Percentiles rank a stretch among this genome's conserved stretches.
These are phyloP conservation scores for Akanthomyces lecanii DNA, from an alignment of 2,329 filamentous ascomycete genomes.

Conservation along the genomic window DNA sequence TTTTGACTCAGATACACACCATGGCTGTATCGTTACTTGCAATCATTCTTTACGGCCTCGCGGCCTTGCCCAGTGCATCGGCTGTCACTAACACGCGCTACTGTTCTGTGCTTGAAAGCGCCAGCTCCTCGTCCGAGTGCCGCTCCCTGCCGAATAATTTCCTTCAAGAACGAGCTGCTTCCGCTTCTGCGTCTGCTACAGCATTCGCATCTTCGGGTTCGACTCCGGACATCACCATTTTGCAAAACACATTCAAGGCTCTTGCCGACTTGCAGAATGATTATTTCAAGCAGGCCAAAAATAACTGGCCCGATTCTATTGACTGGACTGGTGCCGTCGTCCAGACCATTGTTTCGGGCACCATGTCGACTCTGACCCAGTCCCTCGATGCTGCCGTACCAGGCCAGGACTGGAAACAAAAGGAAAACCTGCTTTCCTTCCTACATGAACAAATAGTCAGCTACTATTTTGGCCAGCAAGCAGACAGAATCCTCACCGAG, in stretches of 20 bases:
- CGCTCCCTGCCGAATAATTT: conserved; percentile 6
- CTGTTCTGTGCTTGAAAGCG: conserved; percentile 1
- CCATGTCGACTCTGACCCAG: conserved; percentile 65
- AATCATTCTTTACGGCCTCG: conserved; percentile 8
- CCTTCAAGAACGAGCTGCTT: neutral
- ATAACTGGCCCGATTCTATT: conserved; percentile 79
- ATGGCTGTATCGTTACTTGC: conserved; percentile 11
- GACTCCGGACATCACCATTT: conserved; percentile 22
- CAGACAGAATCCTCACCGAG: conserved; percentile 64
- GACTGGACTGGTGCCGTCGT: conserved; percentile 92
- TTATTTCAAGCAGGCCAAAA: conserved; percentile 74
- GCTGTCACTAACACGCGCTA: conserved; percentile 6
- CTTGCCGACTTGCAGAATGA: conserved; percentile 70
- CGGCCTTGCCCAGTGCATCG: neutral
- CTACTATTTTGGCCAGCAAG: conserved; percentile 85
- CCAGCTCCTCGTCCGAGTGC: neutral
- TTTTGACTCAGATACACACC: neutral
- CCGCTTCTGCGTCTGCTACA: neutral
- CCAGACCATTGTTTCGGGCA: conserved; percentile 72
- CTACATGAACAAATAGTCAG: conserved; percentile 74
- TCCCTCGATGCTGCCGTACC: conserved; percentile 42
- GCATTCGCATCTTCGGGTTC: neutral
- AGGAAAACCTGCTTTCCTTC: conserved; percentile 75
- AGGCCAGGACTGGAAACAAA: conserved; percentile 42
- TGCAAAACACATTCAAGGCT: conserved; percentile 55